Conservation (phyloP, 768 basidiomycete genomes). For the Amanita rubescens region DNA sequence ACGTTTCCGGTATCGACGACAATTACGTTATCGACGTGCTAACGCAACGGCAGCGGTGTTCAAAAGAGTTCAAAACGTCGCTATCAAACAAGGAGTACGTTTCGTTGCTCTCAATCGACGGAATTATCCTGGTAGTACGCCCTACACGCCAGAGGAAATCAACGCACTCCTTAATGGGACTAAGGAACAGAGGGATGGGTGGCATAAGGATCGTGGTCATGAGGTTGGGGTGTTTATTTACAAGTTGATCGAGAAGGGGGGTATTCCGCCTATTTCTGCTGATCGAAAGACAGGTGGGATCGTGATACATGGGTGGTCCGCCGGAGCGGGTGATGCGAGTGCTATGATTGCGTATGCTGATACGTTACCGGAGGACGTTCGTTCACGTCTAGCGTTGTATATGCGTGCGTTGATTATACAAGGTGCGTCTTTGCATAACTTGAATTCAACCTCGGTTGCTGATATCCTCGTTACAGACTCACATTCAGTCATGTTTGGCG, state of each 20-base stretch:
- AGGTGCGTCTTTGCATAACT: neutral
- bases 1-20: neutral
- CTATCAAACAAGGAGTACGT: neutral
- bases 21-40: neutral
- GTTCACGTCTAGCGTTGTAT: neutral
- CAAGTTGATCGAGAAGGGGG: neutral
- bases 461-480: neutral
- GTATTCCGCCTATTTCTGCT: neutral
- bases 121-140: neutral
- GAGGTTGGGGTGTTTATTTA: conserved; percentile 1
- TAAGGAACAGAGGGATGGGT: neutral
- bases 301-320: neutral
- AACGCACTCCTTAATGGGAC: neutral
- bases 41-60: neutral
- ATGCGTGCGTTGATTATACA: neutral
- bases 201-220: neutral
- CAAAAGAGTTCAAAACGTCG: neutral
- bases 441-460: neutral
- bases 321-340: neutral
- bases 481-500: neutral
- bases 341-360: neutral
- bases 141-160: neutral
- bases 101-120: conserved; percentile 5
- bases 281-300: neutral
- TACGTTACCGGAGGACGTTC: neutral